phyloP scores from a whole-genome alignment of 768 basidiomycete genomes.

The Kwoniella mangroviensis region DNA sequence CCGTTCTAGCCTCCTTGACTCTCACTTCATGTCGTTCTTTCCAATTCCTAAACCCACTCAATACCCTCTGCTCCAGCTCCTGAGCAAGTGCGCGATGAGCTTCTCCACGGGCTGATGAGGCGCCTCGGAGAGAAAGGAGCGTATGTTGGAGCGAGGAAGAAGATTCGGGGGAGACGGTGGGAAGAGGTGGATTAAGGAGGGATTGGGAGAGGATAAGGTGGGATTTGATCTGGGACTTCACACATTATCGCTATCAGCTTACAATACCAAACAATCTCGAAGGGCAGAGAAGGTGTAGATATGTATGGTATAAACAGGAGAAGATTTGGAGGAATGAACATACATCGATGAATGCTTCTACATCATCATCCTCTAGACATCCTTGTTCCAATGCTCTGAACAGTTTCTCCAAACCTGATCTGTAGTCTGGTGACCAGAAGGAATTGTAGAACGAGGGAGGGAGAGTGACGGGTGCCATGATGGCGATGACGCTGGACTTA shows the following conservation, averaged over 20 bases:
- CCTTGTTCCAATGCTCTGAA: constrained; percentile 83
- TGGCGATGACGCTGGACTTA: neutral
- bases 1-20: constrained; percentile 65
- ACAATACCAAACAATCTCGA: too few relatives aligned
- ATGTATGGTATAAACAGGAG: neutral
- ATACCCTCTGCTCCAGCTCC: constrained; percentile 75
- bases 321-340: constrained; percentile 33
- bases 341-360: constrained; percentile 80
- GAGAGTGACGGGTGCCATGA: constrained; percentile 84
- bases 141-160: constrained; percentile 42
- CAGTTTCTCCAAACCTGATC: constrained; percentile 77
- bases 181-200: constrained; percentile 62
- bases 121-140: constrained; percentile 41
- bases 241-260: too few relatives aligned
- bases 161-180: constrained; percentile 56
- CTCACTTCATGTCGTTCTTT: constrained; percentile 74
- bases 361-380: constrained; percentile 78
- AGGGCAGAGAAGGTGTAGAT: too few relatives aligned
- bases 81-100: constrained; percentile 72
- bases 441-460: constrained; percentile 89
- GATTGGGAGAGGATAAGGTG: constrained; percentile 69
- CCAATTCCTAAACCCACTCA: constrained; percentile 81
- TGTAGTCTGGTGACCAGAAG: constrained; percentile 93
- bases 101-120: constrained; percentile 66
- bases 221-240: constrained; percentile 72